Base-by-base conservation (phyloP, 2,329 filamentous ascomycete species). In the Botrytis elliptica region DNA sequence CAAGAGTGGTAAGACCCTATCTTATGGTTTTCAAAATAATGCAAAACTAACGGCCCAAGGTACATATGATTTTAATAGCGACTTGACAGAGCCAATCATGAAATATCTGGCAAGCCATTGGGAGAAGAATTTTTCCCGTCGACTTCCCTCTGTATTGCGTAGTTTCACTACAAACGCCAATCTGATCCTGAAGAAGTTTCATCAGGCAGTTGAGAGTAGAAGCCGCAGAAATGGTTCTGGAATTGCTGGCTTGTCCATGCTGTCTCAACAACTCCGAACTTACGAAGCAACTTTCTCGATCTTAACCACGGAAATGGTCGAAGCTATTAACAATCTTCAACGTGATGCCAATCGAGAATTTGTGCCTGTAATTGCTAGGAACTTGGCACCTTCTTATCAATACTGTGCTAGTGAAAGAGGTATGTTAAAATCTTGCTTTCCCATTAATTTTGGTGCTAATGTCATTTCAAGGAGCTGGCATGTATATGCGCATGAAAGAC, bases 271-370 rank as follows among this genome's bases (percentile, higher is more conserved):
- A 77, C 79, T 88, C 2, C 65, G 77, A n/a, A 81, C 79, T 40
- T 84, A 86, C 78, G 79, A 84, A 44, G 80, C 80, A 4, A 80
- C 82, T 8, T 83, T 89, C 52, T 78, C 79, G 0, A 80, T 83
- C 10, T 73, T 86, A 0, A 80, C 81, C 4, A 74, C 71, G 0
- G 74, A 75, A 6, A 79, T 86, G 59, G 75, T 81, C 0, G 76
- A 77, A 1, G 75, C 76, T 3, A 84, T 89, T 75, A 86, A 81
- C 0, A 80, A 82, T 8, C 75, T 81, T 6, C 87, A 89, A 77
- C 84, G 85, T 42, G 85, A 88, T 5, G 85, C 85, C 25, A 90
- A 85, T 76, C 85, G 88, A 6, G 82, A 86, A 49, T 89, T 90
- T 73, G 84, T 83, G 0, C 87, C 87, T 0, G 82, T 82, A 3